phyloP scores from a whole-genome alignment of 164 flowering plant genomes.

The Magnolia kwangsiensis region DNA sequence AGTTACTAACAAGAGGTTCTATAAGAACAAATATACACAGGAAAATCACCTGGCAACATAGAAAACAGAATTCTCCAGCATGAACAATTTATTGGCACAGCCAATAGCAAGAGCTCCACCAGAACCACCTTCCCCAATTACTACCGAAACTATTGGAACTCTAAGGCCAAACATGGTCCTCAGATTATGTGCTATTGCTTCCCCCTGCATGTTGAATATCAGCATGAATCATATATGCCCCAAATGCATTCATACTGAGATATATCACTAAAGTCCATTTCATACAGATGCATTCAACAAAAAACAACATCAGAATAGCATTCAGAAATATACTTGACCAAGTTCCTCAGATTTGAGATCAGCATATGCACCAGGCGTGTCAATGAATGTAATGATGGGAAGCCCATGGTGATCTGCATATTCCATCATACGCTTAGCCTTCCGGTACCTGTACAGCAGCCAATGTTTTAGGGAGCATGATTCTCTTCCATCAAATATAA shows the following conservation, averaged over 20 bases:
- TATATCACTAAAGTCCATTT: background rate
- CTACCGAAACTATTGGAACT: conserved; percentile 30
- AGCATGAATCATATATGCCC: background rate
- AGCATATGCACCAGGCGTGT: conserved; percentile 35
- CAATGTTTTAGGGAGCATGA: background rate
- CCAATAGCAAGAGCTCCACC: conserved; percentile 44
- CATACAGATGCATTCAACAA: background rate
- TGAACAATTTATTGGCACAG: conserved; percentile 33
- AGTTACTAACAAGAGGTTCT: background rate
- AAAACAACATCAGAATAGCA: background rate
- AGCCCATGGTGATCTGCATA: conserved; percentile 34
- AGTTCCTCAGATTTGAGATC: conserved; percentile 33
- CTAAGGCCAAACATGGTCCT: conserved; percentile 35
- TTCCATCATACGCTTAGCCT: conserved; percentile 31
- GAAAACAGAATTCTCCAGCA: conserved; percentile 32
- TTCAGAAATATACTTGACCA: conserved; percentile 22
- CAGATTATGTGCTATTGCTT: conserved; percentile 30
- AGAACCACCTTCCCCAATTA: conserved; percentile 39
- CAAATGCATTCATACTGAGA: background rate
- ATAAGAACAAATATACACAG: background rate
- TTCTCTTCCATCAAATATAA: background rate
- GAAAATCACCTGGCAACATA: conserved; percentile 30
- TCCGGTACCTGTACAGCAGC: conserved; percentile 18
- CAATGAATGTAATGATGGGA: conserved; percentile 30
- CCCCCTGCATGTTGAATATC: conserved; percentile 17